phyloP scores from a whole-genome alignment of 75 land plant species.

The Cunninghamia lanceolata region DNA sequence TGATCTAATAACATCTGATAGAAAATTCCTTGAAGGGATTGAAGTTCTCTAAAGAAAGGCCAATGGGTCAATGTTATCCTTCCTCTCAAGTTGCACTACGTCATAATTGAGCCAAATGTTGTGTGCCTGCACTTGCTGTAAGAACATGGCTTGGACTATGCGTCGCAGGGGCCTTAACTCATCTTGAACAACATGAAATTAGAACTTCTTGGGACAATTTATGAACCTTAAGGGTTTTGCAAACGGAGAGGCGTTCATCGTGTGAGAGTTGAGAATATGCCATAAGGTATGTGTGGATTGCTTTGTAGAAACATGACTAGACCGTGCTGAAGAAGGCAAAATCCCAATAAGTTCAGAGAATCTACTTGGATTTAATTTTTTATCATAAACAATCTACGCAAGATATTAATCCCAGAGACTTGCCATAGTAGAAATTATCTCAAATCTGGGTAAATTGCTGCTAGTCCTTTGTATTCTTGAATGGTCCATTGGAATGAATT shows the following conservation, averaged over 20 bases:
- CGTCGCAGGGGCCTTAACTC: constrained; percentile 83
- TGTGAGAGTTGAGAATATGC: constrained; percentile 65
- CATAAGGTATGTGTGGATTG: constrained; percentile 52
- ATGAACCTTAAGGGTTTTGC: constrained; percentile 72
- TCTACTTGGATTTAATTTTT: constrained; percentile 22
- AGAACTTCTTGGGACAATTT: constrained; percentile 78
- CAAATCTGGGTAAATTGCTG: constrained; percentile 14
- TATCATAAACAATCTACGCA: constrained; percentile 45
- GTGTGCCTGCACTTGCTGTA: constrained; percentile 73
- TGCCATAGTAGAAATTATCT: constrained; percentile 26
- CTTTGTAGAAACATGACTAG: constrained; percentile 65
- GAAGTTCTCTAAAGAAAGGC: background rate
- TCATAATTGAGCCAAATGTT: constrained; percentile 1
- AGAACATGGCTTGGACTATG: constrained; percentile 88
- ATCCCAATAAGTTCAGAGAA: constrained; percentile 59
- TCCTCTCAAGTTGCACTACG: background rate
- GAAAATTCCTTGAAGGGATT: background rate
- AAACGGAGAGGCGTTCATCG: constrained; percentile 62
- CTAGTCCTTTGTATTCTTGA: background rate
- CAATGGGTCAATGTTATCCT: background rate
- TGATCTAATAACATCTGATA: background rate
- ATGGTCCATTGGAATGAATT: background rate
- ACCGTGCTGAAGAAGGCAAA: constrained; percentile 42
- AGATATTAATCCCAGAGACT: constrained; percentile 75
- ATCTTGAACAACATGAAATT: constrained; percentile 85